Evolutionary conservation across 805 yeast genomes (phyloP).

Genomic region (Hanseniaspora vineae): DNA sequence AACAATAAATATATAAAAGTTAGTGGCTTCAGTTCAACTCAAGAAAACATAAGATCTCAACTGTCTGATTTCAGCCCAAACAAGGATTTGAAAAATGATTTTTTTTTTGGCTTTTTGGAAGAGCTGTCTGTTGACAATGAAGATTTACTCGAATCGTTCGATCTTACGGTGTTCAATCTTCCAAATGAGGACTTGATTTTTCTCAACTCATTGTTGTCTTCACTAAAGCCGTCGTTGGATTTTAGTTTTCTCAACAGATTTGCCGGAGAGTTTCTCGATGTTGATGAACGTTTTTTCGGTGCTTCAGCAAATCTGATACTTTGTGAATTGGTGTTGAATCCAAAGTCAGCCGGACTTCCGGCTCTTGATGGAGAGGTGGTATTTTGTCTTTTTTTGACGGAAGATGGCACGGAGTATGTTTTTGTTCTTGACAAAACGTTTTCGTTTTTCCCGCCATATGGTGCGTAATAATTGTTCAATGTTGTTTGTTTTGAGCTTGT

Average conservation of each 20-base stretch:
- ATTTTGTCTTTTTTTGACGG: not conserved
- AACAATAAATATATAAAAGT: not conserved
- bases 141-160: not conserved
- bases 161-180: not conserved
- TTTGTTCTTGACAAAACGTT: not conserved
- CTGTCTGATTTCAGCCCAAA: not conserved
- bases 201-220: not conserved
- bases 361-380: slow-evolving; percentile 11
- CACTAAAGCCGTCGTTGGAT: not conserved
- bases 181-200: not conserved
- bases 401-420: not conserved
- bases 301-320: slow-evolving; percentile 1
- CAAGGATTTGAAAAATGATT: not conserved
- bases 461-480: not conserved
- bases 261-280: slow-evolving; percentile 1
- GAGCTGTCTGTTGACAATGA: not conserved
- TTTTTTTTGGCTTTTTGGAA: not conserved
- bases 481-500: too few relatives aligned
- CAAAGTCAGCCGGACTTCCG: slow-evolving; percentile 8
- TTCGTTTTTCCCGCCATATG: not conserved
- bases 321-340: slow-evolving; percentile 2
- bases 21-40: not conserved
- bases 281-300: slow-evolving; percentile 4
- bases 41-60: not conserved
- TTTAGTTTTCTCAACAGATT: not conserved